These are phyloP conservation scores for Geotrichum klebahnii DNA, from an alignment of 1,139 yeast genomes.

Conservation along the genomic window DNA sequence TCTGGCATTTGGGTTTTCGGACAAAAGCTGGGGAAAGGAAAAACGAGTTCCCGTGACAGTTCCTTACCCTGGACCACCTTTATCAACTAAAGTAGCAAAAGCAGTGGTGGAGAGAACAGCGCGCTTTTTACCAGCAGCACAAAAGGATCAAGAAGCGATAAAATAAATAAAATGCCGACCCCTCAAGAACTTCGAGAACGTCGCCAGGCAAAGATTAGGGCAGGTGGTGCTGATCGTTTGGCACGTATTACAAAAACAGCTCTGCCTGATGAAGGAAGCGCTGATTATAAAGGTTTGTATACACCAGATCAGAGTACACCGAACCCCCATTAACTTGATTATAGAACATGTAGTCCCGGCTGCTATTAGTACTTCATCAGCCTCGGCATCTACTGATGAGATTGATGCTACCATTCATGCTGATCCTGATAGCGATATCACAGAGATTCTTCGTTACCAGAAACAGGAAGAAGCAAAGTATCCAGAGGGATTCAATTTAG, in stretches of 20 bases:
- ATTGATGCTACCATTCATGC: not conserved
- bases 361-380: not conserved
- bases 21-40: too few species aligned
- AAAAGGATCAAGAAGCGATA: too few species aligned
- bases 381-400: not conserved
- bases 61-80: too few species aligned
- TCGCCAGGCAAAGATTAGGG: constrained; percentile 39
- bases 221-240: constrained; percentile 38
- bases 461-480: not conserved
- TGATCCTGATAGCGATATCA: constrained; percentile 18
- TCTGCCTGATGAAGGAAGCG: constrained; percentile 11
- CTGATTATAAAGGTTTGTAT: constrained; percentile 14
- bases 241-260: constrained; percentile 37
- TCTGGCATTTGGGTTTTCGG: too few species aligned
- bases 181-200: constrained; percentile 38
- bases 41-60: too few species aligned
- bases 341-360: constrained; percentile 3
- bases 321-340: not conserved
- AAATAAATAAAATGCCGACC: constrained; percentile 22
- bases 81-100: too few species aligned
- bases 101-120: too few species aligned
- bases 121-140: too few species aligned
- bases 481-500: constrained; percentile 14
- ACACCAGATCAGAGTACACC: not conserved
- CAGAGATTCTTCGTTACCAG: constrained; percentile 13